Percentiles rank a stretch among this genome's conserved stretches.
Conservation (phyloP, 2,329 filamentous ascomycete genomes). For the Xylaria digitata region DNA sequence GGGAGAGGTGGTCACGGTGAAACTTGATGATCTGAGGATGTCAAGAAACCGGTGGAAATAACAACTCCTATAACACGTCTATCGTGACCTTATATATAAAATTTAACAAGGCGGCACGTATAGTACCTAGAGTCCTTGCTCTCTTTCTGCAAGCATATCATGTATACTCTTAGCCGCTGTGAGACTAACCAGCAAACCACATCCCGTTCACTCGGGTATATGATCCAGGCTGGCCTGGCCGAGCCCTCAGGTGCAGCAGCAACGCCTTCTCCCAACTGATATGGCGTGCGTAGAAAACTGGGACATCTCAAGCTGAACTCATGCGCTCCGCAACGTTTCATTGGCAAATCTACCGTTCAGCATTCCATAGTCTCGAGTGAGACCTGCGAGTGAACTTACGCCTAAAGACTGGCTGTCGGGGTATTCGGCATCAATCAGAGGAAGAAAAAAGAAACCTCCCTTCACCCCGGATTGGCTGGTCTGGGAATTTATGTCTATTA, state of each 20-base stretch:
- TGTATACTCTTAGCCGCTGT: neutral
- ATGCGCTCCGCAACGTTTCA: conserved; percentile 8
- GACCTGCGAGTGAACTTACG: neutral
- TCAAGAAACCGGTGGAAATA: neutral
- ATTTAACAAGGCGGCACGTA: neutral
- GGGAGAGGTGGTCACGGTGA: no score
- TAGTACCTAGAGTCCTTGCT: neutral
- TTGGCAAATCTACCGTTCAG: neutral
- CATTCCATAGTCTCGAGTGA: neutral
- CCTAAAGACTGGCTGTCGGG: neutral
- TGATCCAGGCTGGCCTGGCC: neutral
- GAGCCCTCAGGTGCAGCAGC: neutral
- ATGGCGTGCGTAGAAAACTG: neutral
- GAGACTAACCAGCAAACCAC: neutral
- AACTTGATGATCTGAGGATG: neutral
- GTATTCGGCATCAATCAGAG: no score
- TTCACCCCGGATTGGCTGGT: neutral
- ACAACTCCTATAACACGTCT: neutral
- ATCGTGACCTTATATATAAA: conserved; percentile 12
- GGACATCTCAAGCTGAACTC: conserved; percentile 7
- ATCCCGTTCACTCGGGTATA: neutral
- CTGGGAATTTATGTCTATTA: neutral
- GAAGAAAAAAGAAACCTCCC: neutral
- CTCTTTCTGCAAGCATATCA: neutral
- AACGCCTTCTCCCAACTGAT: neutral